These are phyloP conservation scores for Cenchrus fungigraminus DNA, from an alignment of 176 grass and related monocot genomes.

Conservation along the genomic window DNA sequence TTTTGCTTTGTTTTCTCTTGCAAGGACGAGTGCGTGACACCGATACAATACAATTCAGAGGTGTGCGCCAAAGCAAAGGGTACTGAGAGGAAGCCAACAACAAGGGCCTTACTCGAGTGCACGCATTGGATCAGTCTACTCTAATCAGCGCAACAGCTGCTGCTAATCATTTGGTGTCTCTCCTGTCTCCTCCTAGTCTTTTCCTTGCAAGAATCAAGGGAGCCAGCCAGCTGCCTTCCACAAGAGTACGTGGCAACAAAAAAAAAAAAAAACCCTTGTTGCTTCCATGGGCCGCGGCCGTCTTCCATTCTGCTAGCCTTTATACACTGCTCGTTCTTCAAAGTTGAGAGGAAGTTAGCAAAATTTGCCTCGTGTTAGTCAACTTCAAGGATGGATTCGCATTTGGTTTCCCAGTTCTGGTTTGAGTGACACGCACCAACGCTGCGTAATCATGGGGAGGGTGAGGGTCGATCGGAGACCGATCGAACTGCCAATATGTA, in stretches of 20 bases:
- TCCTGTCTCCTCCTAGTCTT: background rate
- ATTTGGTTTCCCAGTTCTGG: no score
- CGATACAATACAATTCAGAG: background rate
- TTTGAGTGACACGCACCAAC: slow-evolving; percentile 18
- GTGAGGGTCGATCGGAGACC: background rate
- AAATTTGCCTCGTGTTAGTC: background rate
- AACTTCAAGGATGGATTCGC: no score
- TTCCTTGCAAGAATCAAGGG: slow-evolving; percentile 35
- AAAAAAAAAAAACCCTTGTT: slow-evolving; percentile 16
- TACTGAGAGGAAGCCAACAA: background rate
- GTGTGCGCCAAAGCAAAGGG: background rate
- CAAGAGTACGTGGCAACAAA: background rate
- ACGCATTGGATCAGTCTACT: background rate
- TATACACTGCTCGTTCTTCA: background rate
- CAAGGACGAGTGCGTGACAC: background rate
- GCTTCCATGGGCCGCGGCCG: background rate
- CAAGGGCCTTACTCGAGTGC: background rate
- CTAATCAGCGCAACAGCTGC: slow-evolving; percentile 23
- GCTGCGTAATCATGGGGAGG: slow-evolving; percentile 40
- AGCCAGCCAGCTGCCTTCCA: slow-evolving; percentile 8
- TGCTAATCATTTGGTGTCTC: slow-evolving; percentile 29
- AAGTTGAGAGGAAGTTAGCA: background rate
- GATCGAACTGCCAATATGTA: no score
- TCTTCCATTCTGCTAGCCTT: background rate
- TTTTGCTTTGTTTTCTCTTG: background rate